These are phyloP conservation scores for Graphilbum sp. DNA, from an alignment of 2,329 filamentous ascomycete species.

Conservation along the genomic window DNA sequence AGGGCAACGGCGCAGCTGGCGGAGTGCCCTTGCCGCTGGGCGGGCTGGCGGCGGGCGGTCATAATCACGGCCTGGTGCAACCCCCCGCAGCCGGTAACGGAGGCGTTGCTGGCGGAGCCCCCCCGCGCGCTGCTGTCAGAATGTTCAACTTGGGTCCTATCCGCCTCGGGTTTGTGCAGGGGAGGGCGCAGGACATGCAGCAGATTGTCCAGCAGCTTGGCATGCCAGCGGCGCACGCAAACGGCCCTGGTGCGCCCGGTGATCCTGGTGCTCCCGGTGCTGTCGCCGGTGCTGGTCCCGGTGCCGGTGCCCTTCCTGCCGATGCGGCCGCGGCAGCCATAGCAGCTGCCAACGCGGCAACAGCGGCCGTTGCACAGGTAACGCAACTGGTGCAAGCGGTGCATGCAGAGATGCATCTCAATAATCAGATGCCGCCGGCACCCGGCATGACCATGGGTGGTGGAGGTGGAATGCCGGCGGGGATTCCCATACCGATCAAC, in stretches of 20 bases:
- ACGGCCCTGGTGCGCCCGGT: slow-evolving; percentile 4
- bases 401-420: neutral
- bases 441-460: neutral
- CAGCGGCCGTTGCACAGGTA: too few relatives aligned
- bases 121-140: slow-evolving; percentile 10
- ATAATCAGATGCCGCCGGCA: too few relatives aligned
- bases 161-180: slow-evolving; percentile 62
- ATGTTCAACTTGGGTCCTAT: slow-evolving; percentile 48
- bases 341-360: neutral
- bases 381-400: neutral
- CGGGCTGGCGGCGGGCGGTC: too few relatives aligned
- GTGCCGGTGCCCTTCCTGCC: slow-evolving; percentile 4
- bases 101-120: neutral
- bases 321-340: neutral
- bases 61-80: neutral
- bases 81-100: neutral
- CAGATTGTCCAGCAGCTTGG: slow-evolving; percentile 51
- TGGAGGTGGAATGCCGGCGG: neutral
- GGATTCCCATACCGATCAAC: neutral
- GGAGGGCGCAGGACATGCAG: slow-evolving; percentile 41
- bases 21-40: too few relatives aligned
- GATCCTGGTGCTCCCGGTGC: neutral
- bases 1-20: neutral
- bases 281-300: neutral
- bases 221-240: slow-evolving; percentile 16